Percentiles rank a stretch among this genome's conserved stretches.
Conservation (phyloP, 768 basidiomycete genomes). For the Nidularia pulvinata region DNA sequence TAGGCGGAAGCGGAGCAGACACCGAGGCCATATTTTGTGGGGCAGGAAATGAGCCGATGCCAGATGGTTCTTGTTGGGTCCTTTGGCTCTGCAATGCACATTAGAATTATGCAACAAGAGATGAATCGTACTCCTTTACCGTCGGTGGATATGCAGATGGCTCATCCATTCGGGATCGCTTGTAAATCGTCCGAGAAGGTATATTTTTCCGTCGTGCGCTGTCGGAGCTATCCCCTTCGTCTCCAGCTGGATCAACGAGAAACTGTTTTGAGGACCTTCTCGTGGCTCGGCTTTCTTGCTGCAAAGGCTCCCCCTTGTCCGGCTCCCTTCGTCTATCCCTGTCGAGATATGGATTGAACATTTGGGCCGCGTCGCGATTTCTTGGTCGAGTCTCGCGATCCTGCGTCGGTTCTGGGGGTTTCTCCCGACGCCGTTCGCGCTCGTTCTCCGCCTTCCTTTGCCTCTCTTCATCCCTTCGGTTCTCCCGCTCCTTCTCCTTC, state of each 20-base stretch:
- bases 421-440: constrained; percentile 1
- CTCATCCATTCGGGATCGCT: constrained; percentile 34
- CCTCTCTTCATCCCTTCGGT: constrained; percentile 4
- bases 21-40: not conserved
- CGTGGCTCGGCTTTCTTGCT: not conserved
- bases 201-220: constrained; percentile 16
- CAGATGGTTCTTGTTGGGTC: not conserved
- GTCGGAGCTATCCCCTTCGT: constrained; percentile 30
- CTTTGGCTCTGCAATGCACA: no score
- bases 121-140: no score
- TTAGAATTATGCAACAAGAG: no score
- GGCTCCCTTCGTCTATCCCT: constrained; percentile 14
- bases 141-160: not conserved
- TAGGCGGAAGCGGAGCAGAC: not conserved
- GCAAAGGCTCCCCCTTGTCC: not conserved
- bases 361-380: constrained; percentile 11
- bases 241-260: constrained; percentile 7
- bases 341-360: constrained; percentile 5
- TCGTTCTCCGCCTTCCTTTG: constrained; percentile 10
- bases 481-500: not conserved
- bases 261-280: not conserved
- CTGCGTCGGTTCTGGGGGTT: constrained; percentile 3
- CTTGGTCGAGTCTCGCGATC: constrained; percentile 13
- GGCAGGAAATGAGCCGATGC: not conserved
- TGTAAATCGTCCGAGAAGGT: constrained; percentile 16